These are phyloP conservation scores for Clavispora vitiphila DNA, from an alignment of 805 yeast species.

Conservation along the genomic window DNA sequence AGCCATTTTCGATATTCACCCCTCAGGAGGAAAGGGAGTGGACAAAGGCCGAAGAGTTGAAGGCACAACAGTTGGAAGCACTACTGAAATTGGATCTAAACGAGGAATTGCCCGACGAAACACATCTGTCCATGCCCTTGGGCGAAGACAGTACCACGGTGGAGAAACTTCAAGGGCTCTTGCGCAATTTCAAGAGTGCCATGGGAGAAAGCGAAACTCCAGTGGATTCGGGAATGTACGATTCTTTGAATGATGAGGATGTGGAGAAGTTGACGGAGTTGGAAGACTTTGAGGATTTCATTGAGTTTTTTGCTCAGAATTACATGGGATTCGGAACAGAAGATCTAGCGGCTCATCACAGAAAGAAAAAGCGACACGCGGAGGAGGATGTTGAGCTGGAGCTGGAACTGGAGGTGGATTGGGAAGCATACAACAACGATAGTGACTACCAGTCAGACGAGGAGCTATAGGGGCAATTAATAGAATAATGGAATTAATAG, in stretches of 20 bases:
- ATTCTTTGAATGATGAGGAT: conserved; percentile 3
- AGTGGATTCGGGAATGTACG: background rate
- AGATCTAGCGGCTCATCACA: conserved; percentile 5
- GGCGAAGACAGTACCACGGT: background rate
- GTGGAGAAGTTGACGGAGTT: conserved; percentile 4
- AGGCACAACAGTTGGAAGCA: background rate
- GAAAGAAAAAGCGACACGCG: background rate
- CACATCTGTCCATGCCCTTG: background rate
- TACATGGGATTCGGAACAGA: conserved; percentile 5
- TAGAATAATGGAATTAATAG: too few relatives aligned
- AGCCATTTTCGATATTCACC: background rate
- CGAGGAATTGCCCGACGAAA: background rate
- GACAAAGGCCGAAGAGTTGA: background rate
- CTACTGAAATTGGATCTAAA: background rate
- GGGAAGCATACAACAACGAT: conserved; percentile 10
- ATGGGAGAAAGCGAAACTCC: background rate
- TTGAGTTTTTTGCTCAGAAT: conserved; percentile 11
- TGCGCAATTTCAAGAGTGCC: background rate
- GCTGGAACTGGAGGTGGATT: conserved; percentile 3
- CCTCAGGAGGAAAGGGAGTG: background rate
- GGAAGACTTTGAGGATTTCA: conserved; percentile 12
- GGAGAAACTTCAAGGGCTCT: background rate
- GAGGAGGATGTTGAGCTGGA: background rate
- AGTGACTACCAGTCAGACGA: conserved; percentile 8
- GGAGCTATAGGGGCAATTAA: too few relatives aligned